Evolutionary conservation across 164 flowering plant genomes (phyloP).

Genomic region (Cinnamomum chago): DNA sequence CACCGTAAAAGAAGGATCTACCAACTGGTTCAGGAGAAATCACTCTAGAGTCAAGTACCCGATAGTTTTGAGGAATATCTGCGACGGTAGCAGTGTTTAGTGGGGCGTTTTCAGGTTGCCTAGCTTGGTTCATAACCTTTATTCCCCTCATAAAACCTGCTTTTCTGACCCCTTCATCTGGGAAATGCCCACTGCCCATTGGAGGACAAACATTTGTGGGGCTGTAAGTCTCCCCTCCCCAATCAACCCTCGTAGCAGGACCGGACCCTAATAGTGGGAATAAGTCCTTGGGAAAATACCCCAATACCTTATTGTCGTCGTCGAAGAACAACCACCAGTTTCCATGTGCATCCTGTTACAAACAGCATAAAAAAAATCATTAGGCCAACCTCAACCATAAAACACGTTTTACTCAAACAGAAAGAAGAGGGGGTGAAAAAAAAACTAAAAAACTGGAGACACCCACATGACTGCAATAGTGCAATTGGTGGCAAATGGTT

Average conservation of each 20-base stretch:
- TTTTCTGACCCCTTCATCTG: neutral
- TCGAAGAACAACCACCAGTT: neutral
- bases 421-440: no score
- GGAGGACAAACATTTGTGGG: neutral
- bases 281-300: neutral
- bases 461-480: no score
- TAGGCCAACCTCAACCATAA: no score
- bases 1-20: neutral
- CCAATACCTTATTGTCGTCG: neutral
- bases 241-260: neutral
- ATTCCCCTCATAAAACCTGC: neutral
- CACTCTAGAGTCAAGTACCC: neutral
- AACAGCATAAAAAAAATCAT: no score
- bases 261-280: neutral
- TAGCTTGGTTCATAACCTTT: neutral
- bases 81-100: no score
- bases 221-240: conserved; percentile 2
- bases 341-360: neutral
- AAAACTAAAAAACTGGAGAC: no score
- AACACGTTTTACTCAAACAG: no score
- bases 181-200: conserved; percentile 3
- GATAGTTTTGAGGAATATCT: neutral
- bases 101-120: neutral
- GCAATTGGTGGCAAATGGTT: no score
- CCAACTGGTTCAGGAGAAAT: neutral